Percentiles rank a stretch among this genome's conserved stretches.
phyloP scores from a whole-genome alignment of 441 rosid genomes.

The Syzygium malaccense region DNA sequence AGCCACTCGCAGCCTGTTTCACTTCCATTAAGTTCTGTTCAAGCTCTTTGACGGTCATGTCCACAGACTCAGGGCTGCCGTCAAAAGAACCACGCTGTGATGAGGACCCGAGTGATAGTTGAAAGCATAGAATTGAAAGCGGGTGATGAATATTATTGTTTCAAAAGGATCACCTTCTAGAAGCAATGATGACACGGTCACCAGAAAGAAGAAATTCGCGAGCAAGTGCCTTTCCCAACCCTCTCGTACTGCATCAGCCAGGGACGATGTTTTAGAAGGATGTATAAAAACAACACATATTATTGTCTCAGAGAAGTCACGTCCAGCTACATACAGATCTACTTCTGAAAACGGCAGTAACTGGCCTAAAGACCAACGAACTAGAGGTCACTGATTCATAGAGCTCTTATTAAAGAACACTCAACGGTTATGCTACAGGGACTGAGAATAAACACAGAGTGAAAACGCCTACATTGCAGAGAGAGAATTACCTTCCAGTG shows the following conservation, averaged over 20 bases:
- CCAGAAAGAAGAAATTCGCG: conserved; percentile 94
- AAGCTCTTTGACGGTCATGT: conserved; percentile 66
- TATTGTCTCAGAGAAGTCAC: background rate
- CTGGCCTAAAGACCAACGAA: background rate
- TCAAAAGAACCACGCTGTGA: conserved; percentile 18
- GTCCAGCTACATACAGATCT: background rate
- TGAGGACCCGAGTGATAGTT: background rate
- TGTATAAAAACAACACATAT: background rate
- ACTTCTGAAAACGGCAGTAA: background rate
- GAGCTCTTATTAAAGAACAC: background rate
- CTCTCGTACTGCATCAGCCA: conserved; percentile 60
- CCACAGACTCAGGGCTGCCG: conserved; percentile 66
- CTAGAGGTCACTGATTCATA: background rate
- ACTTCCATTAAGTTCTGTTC: conserved; percentile 67
- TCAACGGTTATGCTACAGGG: background rate
- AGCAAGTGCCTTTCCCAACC: conserved; percentile 92
- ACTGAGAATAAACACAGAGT: background rate
- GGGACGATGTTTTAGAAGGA: conserved; percentile 1
- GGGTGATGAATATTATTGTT: background rate
- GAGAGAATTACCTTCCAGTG: conserved; percentile 67
- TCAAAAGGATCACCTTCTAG: conserved; percentile 53
- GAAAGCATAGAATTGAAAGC: background rate
- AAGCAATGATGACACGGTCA: conserved; percentile 77
- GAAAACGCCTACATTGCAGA: background rate
- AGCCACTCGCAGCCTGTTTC: conserved; percentile 31